Percentiles rank a stretch among this genome's conserved stretches.
These are phyloP conservation scores for Syncephalastrum racemosum DNA, from an alignment of 371 early-diverging fungal genomes.

Conservation along the genomic window DNA sequence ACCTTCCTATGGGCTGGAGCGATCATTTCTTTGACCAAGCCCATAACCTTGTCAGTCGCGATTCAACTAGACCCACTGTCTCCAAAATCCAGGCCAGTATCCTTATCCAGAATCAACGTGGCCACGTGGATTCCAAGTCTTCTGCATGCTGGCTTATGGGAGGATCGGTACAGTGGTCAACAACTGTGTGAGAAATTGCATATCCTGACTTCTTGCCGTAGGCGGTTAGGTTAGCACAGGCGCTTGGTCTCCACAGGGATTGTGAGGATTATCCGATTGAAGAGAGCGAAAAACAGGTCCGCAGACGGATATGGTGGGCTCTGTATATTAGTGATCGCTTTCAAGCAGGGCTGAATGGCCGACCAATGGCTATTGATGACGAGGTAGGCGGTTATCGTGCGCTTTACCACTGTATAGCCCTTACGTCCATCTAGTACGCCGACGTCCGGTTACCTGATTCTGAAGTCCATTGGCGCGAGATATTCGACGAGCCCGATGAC, in stretches of 20 bases:
- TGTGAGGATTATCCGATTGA: constrained; percentile 48
- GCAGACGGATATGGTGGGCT: constrained; percentile 47
- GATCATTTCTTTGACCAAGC: constrained; percentile 48
- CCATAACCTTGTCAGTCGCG: constrained; percentile 25
- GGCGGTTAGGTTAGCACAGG: constrained; percentile 26
- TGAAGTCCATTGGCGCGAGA: constrained; percentile 34
- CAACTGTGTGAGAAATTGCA: no score
- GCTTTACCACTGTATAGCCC: background rate
- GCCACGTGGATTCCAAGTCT: constrained; percentile 43
- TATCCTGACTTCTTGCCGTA: background rate
- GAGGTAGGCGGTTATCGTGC: constrained; percentile 18
- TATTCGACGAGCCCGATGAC: constrained; percentile 29
- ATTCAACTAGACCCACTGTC: constrained; percentile 28
- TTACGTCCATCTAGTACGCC: constrained; percentile 23
- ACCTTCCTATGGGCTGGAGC: constrained; percentile 45
- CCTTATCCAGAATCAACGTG: constrained; percentile 43
- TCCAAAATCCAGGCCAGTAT: constrained; percentile 47
- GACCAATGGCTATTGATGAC: constrained; percentile 41
- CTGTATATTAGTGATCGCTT: constrained; percentile 41
- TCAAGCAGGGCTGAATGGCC: constrained; percentile 37
- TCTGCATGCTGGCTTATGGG: constrained; percentile 45
- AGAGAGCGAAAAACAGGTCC: constrained; percentile 38
- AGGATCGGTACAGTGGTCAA: constrained; percentile 19
- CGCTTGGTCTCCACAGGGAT: constrained; percentile 34
- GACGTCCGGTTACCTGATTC: constrained; percentile 40